Conservation (phyloP, 805 yeast species). For the Yarrowia bubula region DNA sequence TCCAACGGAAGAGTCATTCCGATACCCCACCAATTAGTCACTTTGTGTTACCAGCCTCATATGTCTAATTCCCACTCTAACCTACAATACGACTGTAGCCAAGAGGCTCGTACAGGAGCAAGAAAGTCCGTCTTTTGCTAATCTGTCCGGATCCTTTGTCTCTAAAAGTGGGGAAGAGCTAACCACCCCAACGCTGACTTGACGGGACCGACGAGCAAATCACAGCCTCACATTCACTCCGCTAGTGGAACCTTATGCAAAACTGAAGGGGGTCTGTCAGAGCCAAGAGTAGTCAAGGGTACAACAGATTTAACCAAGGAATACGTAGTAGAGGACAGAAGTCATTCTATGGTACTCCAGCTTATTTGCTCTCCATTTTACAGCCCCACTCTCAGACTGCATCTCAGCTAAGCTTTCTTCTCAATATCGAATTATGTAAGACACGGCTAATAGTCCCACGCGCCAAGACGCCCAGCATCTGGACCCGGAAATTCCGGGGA, state of each 20-base stretch:
- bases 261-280: background rate
- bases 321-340: too few relatives aligned
- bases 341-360: background rate
- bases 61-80: background rate
- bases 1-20: background rate
- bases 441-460: background rate
- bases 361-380: background rate
- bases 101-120: background rate
- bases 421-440: background rate
- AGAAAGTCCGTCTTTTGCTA: background rate
- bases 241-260: background rate
- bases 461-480: background rate
- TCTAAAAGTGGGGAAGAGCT: slow-evolving; percentile 1
- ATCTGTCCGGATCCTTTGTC: background rate
- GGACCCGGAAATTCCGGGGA: slow-evolving; percentile 2
- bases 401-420: too few relatives aligned
- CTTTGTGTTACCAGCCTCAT: background rate
- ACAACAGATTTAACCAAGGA: too few relatives aligned
- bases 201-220: background rate
- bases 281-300: background rate
- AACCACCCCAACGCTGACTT: background rate
- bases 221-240: background rate
- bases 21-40: background rate
- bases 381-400: too few relatives aligned
- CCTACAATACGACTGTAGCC: background rate